These are phyloP conservation scores for Brassica cretica DNA, from an alignment of 345 rosid genomes.

Conservation along the genomic window DNA sequence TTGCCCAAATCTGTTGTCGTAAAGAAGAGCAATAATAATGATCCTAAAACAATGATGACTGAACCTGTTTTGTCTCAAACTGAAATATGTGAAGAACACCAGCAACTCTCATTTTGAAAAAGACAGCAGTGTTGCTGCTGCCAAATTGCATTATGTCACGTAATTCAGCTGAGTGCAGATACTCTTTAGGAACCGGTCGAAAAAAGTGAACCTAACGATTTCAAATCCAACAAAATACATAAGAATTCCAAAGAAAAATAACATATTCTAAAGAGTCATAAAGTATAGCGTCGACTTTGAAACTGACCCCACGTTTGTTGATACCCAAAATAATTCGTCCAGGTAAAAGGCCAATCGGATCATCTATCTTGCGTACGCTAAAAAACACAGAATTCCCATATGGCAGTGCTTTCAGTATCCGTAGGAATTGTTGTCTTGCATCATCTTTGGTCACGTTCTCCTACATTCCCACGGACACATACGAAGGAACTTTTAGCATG, in stretches of 20 bases:
- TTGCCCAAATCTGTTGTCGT: slow-evolving; percentile 7
- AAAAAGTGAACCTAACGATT: slow-evolving; percentile 82
- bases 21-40: not conserved
- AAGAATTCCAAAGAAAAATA: not conserved
- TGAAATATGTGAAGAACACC: slow-evolving; percentile 98
- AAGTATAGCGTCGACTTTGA: not conserved
- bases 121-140: slow-evolving; percentile 95
- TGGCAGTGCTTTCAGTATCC: slow-evolving; percentile 77
- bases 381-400: slow-evolving; percentile 96
- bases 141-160: slow-evolving; percentile 99
- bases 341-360: slow-evolving; percentile 96
- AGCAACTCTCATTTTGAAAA: slow-evolving; percentile 98
- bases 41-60: slow-evolving; percentile 1
- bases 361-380: slow-evolving; percentile 91
- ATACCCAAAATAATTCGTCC: slow-evolving; percentile 92
- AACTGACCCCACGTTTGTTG: slow-evolving; percentile 93
- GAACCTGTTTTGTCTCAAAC: slow-evolving; percentile 97
- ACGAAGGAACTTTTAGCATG: not conserved
- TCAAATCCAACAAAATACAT: slow-evolving; percentile 13
- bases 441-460: slow-evolving; percentile 91
- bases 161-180: slow-evolving; percentile 90
- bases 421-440: slow-evolving; percentile 89
- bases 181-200: slow-evolving; percentile 97
- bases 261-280: no score
- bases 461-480: slow-evolving; percentile 42